Base-by-base conservation (phyloP, 164 flowering plant species). In the Stephania yunnanensis region DNA sequence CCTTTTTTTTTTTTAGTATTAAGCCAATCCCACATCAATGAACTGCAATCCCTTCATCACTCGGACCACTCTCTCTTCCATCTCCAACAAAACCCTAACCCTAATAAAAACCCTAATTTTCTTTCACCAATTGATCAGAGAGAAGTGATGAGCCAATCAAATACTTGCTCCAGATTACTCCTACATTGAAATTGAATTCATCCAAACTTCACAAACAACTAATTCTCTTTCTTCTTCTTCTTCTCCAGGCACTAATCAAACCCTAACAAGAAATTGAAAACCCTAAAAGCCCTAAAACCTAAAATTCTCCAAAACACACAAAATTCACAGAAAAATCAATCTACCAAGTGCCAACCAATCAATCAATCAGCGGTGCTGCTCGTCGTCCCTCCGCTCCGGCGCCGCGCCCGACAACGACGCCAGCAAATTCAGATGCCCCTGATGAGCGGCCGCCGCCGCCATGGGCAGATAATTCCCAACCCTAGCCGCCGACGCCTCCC, bases 401-500 rank as follows among this genome's bases (percentile, higher is more conserved):
- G 82, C 46, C 8, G 82, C 84, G n/a, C 89, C 88, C 1, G 92
- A 89, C 76, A 91, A 80, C 2, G 95, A 87, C 22, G 95, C 91
- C 17, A 91, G 80, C 82, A 91, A 85, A 80, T 91, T 88, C 75
- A 91, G 87, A 78, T 91, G 92, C 1, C 95, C 95, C 67, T 87
- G 89, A 10, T 36, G 42, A 2, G 42, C 42, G 42, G 42, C 42
- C 3, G 42, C 42, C 2, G 36, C 36, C 3, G 81, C 82, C 30
- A 85, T 78, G 2, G 92, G 92, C 2, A 89, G 82, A 77, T 89
- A 89, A 80, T 89, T 89, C 69, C 91, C 92, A 44, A 91, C 87
- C 74, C 95, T 80, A 17, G 93, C 93, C 29, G 91, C 93, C 55
- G 92, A 88, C 10, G 93, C 95, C 75, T 89, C 95, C 30, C 91